Conservation (phyloP, 768 basidiomycete species). For the Trametes sanguinea region DNA sequence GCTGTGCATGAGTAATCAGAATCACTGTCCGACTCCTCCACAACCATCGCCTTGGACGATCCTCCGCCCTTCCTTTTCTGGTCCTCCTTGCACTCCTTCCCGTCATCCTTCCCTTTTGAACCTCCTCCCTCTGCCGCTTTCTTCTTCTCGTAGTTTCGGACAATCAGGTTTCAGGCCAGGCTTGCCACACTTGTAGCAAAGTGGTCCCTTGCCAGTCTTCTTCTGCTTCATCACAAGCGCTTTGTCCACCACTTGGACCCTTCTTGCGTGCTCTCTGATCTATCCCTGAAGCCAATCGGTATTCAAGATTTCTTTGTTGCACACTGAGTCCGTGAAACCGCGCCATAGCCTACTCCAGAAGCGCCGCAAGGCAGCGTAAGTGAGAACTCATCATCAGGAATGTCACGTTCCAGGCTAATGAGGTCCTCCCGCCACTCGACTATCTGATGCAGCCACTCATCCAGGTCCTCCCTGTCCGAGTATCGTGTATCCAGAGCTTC, state of each 20-base stretch:
- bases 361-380: conserved; percentile 35
- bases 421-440: conserved; percentile 29
- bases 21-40: neutral
- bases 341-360: conserved; percentile 41
- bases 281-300: neutral
- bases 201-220: neutral
- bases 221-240: neutral
- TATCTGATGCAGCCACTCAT: conserved; percentile 36
- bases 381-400: conserved; percentile 35
- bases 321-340: conserved; percentile 27
- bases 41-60: conserved; percentile 3
- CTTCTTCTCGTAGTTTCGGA: conserved; percentile 9
- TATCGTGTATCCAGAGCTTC: conserved; percentile 28
- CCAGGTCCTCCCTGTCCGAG: conserved; percentile 35
- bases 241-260: neutral
- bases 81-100: neutral
- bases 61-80: neutral
- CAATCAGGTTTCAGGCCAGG: conserved; percentile 7
- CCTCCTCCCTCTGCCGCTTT: neutral
- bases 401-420: conserved; percentile 23
- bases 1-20: conserved; percentile 10
- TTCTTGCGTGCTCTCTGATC: neutral
- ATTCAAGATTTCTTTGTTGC: neutral
- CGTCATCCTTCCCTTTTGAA: neutral
- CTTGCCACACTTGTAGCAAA: conserved; percentile 14